Conservation (phyloP, 2,329 filamentous ascomycete species). For the Laburnicola sp. region DNA sequence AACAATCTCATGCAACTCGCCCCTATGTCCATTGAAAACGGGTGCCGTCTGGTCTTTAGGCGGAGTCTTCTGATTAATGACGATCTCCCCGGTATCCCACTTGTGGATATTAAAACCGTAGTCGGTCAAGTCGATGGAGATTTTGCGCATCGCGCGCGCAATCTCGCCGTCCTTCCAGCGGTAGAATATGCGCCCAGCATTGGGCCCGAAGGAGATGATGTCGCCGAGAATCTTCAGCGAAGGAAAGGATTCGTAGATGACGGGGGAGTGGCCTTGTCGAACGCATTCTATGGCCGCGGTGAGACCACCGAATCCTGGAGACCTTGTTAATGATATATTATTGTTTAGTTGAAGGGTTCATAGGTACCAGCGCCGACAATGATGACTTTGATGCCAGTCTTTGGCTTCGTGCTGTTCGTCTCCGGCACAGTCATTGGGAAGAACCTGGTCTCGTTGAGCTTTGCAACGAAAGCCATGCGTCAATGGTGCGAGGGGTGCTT, state of each 20-base stretch:
- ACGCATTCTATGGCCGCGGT: constrained; percentile 66
- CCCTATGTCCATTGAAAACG: constrained; percentile 63
- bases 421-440: constrained; percentile 27
- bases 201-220: constrained; percentile 65
- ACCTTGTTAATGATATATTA: constrained; percentile 7
- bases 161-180: constrained; percentile 60
- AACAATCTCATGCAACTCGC: constrained; percentile 62
- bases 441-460: constrained; percentile 19
- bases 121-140: constrained; percentile 57
- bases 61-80: constrained; percentile 59
- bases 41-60: constrained; percentile 53
- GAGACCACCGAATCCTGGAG: constrained; percentile 62
- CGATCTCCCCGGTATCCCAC: constrained; percentile 61
- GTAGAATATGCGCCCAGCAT: constrained; percentile 63
- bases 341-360: neutral
- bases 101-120: constrained; percentile 67
- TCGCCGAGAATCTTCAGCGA: constrained; percentile 63
- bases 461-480: constrained; percentile 27
- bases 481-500: constrained; percentile 9
- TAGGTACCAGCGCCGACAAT: constrained; percentile 51
- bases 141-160: constrained; percentile 50
- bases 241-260: constrained; percentile 61
- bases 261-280: constrained; percentile 62
- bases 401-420: constrained; percentile 20
- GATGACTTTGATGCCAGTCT: constrained; percentile 58